Conservation (phyloP, 257 asterid genomes). For the Phtheirospermum japonicum region DNA sequence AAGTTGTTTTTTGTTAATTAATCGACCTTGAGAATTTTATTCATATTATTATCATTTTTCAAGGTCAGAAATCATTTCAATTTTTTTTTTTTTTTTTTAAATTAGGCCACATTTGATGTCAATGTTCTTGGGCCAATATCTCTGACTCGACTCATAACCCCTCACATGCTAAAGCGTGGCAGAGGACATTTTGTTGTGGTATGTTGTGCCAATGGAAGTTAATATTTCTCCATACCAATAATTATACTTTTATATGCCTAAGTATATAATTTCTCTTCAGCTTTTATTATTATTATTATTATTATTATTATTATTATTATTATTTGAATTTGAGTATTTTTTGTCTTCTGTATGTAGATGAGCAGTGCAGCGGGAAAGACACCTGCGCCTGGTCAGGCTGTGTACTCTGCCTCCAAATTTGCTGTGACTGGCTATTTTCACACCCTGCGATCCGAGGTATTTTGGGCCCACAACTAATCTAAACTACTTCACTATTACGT, state of each 20-base stretch:
- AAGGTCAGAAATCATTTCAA: conserved; percentile 14
- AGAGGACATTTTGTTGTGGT: conserved; percentile 98
- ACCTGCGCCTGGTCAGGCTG: conserved; percentile 98
- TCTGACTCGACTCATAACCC: conserved; percentile 68
- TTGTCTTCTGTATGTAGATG: conserved; percentile 55
- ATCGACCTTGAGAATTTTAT: neutral
- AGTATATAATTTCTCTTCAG: conserved; percentile 3
- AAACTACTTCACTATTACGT: conserved; percentile 3
- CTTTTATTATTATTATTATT: too few relatives aligned
- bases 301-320: too few relatives aligned
- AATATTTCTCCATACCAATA: conserved; percentile 9
- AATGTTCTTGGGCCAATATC: conserved; percentile 91
- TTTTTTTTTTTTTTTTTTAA: conserved; percentile 32
- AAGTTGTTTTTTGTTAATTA: neutral
- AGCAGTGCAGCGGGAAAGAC: conserved; percentile 99
- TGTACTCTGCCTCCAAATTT: conserved; percentile 87
- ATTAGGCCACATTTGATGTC: conserved; percentile 76
- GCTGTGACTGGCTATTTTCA: conserved; percentile 91
- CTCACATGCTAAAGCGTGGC: conserved; percentile 89
- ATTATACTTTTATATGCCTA: conserved; percentile 1
- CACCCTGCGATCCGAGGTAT: conserved; percentile 92
- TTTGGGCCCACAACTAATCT: conserved; percentile 10
- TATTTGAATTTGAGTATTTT: conserved; percentile 19
- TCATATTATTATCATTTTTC: neutral
- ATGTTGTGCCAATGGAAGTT: conserved; percentile 23